Conservation (phyloP, 148 eudicot species). For the Rhododendron ovatum region DNA sequence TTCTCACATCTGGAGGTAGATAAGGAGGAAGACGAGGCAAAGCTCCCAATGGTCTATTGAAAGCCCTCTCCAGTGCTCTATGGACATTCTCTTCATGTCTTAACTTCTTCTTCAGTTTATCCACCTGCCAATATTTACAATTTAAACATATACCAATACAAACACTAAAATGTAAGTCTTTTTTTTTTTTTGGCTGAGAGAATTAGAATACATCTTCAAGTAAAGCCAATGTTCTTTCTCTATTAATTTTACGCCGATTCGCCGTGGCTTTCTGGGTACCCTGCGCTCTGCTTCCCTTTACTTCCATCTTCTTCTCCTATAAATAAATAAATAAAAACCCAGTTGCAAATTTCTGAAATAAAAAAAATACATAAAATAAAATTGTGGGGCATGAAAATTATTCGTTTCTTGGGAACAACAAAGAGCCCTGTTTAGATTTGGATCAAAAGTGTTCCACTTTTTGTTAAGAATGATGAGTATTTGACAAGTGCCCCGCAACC, state of each 20-base stretch:
- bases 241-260: conserved; percentile 28
- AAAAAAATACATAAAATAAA: neutral
- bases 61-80: conserved; percentile 84
- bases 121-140: conserved; percentile 49
- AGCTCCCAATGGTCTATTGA: conserved; percentile 75
- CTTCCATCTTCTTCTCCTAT: conserved; percentile 42
- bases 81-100: conserved; percentile 90
- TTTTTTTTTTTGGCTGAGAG: neutral
- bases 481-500: neutral
- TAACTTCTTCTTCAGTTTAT: conserved; percentile 79
- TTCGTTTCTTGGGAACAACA: conserved; percentile 2
- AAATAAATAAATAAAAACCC: neutral
- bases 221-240: conserved; percentile 60
- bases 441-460: conserved; percentile 12
- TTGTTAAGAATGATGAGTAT: neutral
- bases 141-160: neutral
- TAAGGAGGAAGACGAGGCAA: conserved; percentile 92
- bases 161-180: neutral
- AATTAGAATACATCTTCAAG: conserved; percentile 62
- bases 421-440: conserved; percentile 19
- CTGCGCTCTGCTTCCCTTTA: conserved; percentile 28
- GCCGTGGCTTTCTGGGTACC: conserved; percentile 20
- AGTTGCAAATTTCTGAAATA: neutral
- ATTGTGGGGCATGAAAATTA: neutral
- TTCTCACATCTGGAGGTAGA: conserved; percentile 74